Evolutionary conservation across 1,139 yeast genomes (phyloP).

Genomic region (Pichia sp.): DNA sequence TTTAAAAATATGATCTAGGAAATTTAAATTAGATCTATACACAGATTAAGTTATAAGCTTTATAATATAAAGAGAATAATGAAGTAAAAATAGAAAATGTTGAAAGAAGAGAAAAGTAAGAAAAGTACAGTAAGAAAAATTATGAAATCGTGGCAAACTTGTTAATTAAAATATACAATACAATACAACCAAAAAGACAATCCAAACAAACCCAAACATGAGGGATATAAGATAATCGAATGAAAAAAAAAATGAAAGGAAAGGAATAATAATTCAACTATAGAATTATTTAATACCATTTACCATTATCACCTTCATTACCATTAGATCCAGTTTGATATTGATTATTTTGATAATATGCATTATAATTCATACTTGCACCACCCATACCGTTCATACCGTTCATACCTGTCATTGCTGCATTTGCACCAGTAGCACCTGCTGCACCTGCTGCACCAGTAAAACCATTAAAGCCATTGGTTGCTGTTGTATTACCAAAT

Average conservation of each 20-base stretch:
- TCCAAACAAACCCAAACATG: neutral
- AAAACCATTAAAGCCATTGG: slow-evolving; percentile 9
- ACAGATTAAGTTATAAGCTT: neutral
- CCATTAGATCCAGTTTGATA: slow-evolving; percentile 8
- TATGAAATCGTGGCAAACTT: neutral
- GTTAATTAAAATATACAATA: too few relatives aligned
- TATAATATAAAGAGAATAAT: neutral
- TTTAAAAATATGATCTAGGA: neutral
- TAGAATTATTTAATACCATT: slow-evolving; percentile 6
- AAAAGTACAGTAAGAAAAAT: neutral
- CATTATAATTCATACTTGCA: slow-evolving; percentile 2
- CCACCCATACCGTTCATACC: slow-evolving; percentile 4
- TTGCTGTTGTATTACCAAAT: slow-evolving; percentile 2
- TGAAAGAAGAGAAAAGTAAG: neutral
- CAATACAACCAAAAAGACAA: too few relatives aligned
- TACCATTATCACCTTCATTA: slow-evolving; percentile 8
- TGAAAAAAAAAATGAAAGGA: neutral
- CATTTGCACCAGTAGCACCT: slow-evolving; percentile 1
- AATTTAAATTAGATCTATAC: neutral
- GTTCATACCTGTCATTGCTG: neutral
- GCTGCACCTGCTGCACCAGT: slow-evolving; percentile 1
- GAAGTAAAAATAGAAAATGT: neutral
- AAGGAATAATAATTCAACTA: neutral
- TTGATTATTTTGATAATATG: slow-evolving; percentile 5
- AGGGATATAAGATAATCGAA: neutral